phyloP scores from a whole-genome alignment of 305 asterid species.

The Coffea humblotiana region DNA sequence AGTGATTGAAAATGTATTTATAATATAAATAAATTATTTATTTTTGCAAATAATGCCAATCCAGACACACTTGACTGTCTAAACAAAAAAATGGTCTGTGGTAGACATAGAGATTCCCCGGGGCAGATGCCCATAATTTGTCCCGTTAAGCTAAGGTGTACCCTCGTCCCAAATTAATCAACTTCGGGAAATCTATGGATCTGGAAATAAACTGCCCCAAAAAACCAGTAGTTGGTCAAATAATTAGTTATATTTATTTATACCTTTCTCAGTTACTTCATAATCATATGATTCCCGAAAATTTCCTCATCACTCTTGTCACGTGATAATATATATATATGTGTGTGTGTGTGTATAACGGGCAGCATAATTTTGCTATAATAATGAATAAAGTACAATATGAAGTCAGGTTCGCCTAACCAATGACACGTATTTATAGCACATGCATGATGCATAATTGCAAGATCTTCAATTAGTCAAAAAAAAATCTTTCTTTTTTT shows the following conservation, averaged over 20 bases:
- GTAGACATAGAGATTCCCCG: not conserved
- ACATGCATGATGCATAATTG: too few relatives aligned
- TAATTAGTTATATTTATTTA: not conserved
- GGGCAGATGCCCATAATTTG: not conserved
- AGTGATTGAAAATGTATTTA: too few relatives aligned
- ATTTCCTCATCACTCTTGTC: not conserved
- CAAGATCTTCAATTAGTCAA: too few relatives aligned
- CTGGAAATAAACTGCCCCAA: not conserved
- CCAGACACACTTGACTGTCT: not conserved
- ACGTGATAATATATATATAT: too few relatives aligned
- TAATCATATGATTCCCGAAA: not conserved
- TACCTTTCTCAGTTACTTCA: not conserved
- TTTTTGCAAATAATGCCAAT: too few relatives aligned
- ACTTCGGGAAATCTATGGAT: not conserved
- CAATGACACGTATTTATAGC: too few relatives aligned
- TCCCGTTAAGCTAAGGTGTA: not conserved
- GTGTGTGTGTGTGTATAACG: too few relatives aligned
- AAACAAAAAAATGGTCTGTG: not conserved
- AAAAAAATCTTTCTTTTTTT: too few relatives aligned
- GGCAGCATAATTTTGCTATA: too few relatives aligned
- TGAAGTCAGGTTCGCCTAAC: too few relatives aligned
- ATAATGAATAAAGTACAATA: too few relatives aligned
- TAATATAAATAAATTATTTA: too few relatives aligned
- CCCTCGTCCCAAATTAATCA: not conserved
- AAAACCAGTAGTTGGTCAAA: not conserved